Evolutionary conservation across 306 rosid species (phyloP), one percentile per base, ranked within the genome.

Genomic region (Medicago ruthenica): DNA sequence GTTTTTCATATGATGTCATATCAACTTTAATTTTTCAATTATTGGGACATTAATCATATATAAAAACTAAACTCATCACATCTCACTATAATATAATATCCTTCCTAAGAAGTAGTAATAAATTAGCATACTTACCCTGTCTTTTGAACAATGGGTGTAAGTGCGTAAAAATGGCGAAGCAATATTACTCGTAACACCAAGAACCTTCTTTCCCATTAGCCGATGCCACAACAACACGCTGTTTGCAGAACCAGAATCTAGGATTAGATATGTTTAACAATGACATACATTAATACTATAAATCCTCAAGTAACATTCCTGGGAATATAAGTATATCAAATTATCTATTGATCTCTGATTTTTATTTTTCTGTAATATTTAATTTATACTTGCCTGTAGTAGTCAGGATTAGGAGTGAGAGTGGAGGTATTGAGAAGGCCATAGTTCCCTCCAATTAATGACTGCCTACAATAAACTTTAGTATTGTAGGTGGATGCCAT

Each of bases 171-270:
- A 83, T 11, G 97, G 75, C 9, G 92, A 83, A 72, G 92, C 84
- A 72, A 88, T 75, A 44, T 83, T 79, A 31, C 16, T 82, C 18
- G 80, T 12, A 76, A 88, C 87, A 45, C 83, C 68, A 62, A 95
- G 93, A 84, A 92, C 97, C 24, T 82, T 81, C 62, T 79, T 85
- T 61, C 97, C 99, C 97, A 95, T 92, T 70, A 95, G 93, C 74
- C 84, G 95, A 75, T 89, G 90, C 99, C 99, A 95, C 67, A 92
- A 81, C 42, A 95, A 93, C 8, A 97, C 97, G 80, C 99, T 95
- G 39, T 70, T 75, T 80, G 76, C 17, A 77, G 77, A 39, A 70
- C 8, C 64, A 71, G 44, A 73, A 79, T 65, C 9, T 58, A 34
- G 12, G 57, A 73, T 78, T 68, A 76, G 84, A 72, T 63, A 67